These are phyloP conservation scores for Hygrophila difformis DNA, from an alignment of 257 asterid species.

Conservation along the genomic window DNA sequence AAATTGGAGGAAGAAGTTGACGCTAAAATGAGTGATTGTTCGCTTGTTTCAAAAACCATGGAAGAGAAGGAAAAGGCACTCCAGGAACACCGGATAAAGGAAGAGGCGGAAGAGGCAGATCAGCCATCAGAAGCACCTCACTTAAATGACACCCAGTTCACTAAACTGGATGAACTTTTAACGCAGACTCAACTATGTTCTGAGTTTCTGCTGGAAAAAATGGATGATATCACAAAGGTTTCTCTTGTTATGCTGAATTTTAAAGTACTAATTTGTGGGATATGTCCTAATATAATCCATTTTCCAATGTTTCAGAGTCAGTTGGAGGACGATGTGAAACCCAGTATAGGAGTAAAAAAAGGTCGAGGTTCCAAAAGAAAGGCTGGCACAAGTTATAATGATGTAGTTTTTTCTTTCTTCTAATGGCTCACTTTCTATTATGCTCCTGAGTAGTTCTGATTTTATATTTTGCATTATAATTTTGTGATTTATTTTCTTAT, in stretches of 20 bases:
- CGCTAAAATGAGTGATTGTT: constrained; percentile 30
- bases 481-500: constrained; percentile 5
- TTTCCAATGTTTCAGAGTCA: constrained; percentile 35
- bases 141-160: constrained; percentile 60
- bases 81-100: constrained; percentile 41
- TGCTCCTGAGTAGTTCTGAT: background rate
- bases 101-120: constrained; percentile 30
- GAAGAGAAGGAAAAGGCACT: constrained; percentile 53
- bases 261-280: background rate
- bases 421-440: too few species aligned
- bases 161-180: constrained; percentile 87
- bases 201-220: constrained; percentile 88
- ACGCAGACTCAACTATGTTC: constrained; percentile 87
- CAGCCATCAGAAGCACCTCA: constrained; percentile 33
- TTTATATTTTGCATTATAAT: constrained; percentile 4
- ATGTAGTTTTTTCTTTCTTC: constrained; percentile 31
- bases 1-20: constrained; percentile 36
- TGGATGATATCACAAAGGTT: constrained; percentile 84
- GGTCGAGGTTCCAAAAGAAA: constrained; percentile 85
- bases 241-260: constrained; percentile 6
- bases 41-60: constrained; percentile 41
- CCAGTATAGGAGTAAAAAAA: constrained; percentile 29
- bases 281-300: constrained; percentile 18
- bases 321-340: constrained; percentile 36
- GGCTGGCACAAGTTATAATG: constrained; percentile 43